phyloP scores from a whole-genome alignment of 352 stramenopile species.

The Lagenidium sp. region DNA sequence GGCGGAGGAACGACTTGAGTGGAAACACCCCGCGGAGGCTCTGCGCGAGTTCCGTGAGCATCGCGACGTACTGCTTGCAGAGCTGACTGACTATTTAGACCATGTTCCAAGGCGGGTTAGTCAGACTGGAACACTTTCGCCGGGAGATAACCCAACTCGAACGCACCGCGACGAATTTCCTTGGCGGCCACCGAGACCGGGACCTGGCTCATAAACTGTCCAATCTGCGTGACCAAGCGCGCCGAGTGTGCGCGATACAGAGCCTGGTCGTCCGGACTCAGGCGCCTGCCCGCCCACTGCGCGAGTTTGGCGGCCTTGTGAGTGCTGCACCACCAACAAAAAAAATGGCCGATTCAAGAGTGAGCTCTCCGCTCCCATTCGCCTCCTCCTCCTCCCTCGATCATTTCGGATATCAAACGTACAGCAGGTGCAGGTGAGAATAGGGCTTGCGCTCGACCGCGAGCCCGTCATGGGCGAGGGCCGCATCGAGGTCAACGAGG shows the following conservation, averaged over 20 bases:
- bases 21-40: constrained; percentile 59
- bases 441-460: constrained; percentile 38
- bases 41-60: constrained; percentile 40
- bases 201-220: constrained; percentile 41
- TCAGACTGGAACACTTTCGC: neutral
- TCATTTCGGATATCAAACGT: no score
- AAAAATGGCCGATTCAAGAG: no score
- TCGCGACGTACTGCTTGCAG: constrained; percentile 31
- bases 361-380: neutral
- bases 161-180: constrained; percentile 43
- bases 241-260: constrained; percentile 15
- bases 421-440: constrained; percentile 39
- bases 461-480: constrained; percentile 39
- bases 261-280: constrained; percentile 8
- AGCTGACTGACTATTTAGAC: constrained; percentile 33
- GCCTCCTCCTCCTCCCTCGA: no score
- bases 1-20: constrained; percentile 52
- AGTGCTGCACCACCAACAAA: constrained; percentile 17
- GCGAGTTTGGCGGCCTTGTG: constrained; percentile 54
- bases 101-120: neutral
- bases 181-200: constrained; percentile 36
- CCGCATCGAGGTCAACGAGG: constrained; percentile 47
- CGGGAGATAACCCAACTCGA: constrained; percentile 14
- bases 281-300: constrained; percentile 15
- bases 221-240: constrained; percentile 24